phyloP scores from a whole-genome alignment of 352 stramenopile species.

The Globisporangium nagaii region DNA sequence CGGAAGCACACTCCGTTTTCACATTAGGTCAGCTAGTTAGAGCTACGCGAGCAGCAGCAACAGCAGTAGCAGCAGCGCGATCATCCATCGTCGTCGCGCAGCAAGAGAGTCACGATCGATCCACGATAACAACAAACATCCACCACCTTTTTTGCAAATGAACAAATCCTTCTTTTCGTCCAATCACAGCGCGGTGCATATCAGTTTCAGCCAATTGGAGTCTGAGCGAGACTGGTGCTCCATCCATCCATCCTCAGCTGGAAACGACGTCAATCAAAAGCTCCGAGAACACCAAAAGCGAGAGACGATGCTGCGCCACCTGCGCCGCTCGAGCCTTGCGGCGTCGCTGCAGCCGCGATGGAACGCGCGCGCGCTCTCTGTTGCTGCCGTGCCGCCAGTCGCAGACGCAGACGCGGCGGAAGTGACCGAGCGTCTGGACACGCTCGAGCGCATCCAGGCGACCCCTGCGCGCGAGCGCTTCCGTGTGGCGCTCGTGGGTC shows the following conservation, averaged over 20 bases:
- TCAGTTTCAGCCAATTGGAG: slow-evolving; percentile 31
- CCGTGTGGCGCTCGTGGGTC: slow-evolving; percentile 72
- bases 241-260: not conserved
- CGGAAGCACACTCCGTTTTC: not conserved
- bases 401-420: slow-evolving; percentile 3
- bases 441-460: slow-evolving; percentile 30
- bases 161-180: slow-evolving; percentile 16
- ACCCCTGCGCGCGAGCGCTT: slow-evolving; percentile 42
- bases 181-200: slow-evolving; percentile 10
- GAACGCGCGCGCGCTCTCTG: slow-evolving; percentile 8
- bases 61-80: no score
- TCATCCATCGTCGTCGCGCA: no score
- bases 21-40: not conserved
- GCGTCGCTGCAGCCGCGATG: slow-evolving; percentile 10
- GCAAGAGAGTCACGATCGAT: no score
- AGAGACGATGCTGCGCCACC: slow-evolving; percentile 28
- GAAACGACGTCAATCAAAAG: slow-evolving; percentile 2
- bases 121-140: no score
- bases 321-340: slow-evolving; percentile 22
- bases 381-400: slow-evolving; percentile 1
- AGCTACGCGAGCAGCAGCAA: no score
- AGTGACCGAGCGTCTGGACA: slow-evolving; percentile 24
- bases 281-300: not conserved
- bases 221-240: not conserved
- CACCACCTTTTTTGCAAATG: no score